A percentile compares a stretch with the other conserved stretches of the same genome.
phyloP scores from a whole-genome alignment of 306 rosid species.

The Albizia julibrissin region DNA sequence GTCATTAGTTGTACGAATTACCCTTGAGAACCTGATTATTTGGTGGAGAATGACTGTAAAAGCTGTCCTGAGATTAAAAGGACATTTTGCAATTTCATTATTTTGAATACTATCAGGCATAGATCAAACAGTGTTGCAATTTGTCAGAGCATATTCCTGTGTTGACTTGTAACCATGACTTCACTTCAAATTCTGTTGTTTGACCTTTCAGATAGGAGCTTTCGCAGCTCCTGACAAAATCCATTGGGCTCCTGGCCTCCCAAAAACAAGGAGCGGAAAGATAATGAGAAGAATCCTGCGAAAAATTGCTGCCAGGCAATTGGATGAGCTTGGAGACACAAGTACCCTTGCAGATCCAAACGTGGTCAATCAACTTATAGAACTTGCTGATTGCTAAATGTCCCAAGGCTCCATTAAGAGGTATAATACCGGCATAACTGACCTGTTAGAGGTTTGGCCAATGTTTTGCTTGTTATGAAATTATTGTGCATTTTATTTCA shows the following conservation, averaged over 20 bases:
- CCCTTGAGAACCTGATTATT: neutral
- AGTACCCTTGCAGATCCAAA: conserved; percentile 95
- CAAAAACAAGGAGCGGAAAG: conserved; percentile 98
- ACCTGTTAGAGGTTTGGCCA: neutral
- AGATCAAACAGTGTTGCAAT: neutral
- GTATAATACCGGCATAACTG: conserved; percentile 9
- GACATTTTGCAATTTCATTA: neutral
- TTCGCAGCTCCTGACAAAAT: conserved; percentile 97
- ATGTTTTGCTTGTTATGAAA: neutral
- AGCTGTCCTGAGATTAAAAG: neutral
- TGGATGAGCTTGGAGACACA: conserved; percentile 91
- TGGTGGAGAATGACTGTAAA: conserved; percentile 22
- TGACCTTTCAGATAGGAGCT: conserved; percentile 88
- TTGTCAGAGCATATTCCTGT: neutral
- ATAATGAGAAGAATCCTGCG: conserved; percentile 96
- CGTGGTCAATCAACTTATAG: conserved; percentile 86
- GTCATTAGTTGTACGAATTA: neutral
- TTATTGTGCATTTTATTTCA: neutral
- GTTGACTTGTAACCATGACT: neutral
- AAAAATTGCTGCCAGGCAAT: conserved; percentile 90
- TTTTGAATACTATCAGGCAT: neutral
- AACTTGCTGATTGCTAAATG: conserved; percentile 62
- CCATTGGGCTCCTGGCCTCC: conserved; percentile 99
- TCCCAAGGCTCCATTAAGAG: conserved; percentile 16
- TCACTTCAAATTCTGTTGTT: conserved; percentile 6